Evolutionary conservation across 305 asterid species (phyloP).

Genomic region (Solanum hybrid): DNA sequence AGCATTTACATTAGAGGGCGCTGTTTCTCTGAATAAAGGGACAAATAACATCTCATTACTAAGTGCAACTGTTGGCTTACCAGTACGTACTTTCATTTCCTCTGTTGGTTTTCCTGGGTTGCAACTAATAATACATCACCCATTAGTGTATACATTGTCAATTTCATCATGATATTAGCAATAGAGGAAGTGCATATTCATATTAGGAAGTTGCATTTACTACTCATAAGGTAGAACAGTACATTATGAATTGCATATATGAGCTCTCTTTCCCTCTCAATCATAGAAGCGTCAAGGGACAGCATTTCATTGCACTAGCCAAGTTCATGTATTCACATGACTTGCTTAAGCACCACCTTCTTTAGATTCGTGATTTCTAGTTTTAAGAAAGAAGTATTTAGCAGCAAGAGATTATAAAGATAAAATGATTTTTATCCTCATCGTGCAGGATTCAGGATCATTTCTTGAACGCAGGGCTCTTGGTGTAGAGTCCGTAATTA

Average conservation of each 20-base stretch:
- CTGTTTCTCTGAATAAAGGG: slow-evolving; percentile 30
- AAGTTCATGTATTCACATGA: neutral
- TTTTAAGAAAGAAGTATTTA: neutral
- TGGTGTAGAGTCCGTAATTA: slow-evolving; percentile 42
- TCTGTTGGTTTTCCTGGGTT: neutral
- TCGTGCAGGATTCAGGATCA: slow-evolving; percentile 69
- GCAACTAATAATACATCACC: neutral
- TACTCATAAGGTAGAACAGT: neutral
- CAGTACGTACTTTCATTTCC: slow-evolving; percentile 30
- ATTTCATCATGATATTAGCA: neutral
- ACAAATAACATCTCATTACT: slow-evolving; percentile 59
- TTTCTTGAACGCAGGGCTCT: slow-evolving; percentile 47
- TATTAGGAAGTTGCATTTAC: neutral
- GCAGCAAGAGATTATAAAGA: neutral
- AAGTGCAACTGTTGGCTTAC: slow-evolving; percentile 72
- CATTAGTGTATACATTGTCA: neutral
- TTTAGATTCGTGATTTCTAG: neutral
- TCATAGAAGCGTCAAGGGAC: neutral
- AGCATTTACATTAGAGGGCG: slow-evolving; percentile 32
- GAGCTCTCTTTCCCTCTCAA: neutral
- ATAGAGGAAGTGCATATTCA: neutral
- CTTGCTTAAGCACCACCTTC: neutral
- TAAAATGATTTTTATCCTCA: neutral
- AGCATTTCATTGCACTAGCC: neutral
- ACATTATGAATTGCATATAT: neutral